Base-by-base conservation (phyloP, 768 basidiomycete species). In the Xerocomus spinulosus region DNA sequence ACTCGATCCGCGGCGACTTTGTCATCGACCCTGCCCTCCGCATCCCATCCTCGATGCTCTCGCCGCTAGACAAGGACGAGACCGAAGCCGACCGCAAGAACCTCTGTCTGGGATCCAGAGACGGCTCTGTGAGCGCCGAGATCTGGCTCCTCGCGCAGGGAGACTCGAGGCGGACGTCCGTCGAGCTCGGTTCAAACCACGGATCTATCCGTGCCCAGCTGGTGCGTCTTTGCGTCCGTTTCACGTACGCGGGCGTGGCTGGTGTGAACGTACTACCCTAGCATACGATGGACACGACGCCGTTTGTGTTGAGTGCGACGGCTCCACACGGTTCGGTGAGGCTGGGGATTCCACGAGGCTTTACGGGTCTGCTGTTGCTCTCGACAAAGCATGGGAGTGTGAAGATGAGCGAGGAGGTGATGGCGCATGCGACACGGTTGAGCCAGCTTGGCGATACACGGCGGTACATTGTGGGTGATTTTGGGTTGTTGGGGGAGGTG, bases 1-100 rank as follows among this genome's bases (percentile, higher is more conserved):
- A 21, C 30, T 2, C 32, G n/a, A 29, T 65, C 39, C 48, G 37
- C 3, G 63, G 66, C 30, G 55, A 63, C 41, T 79, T 75, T 63
- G 57, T 73, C 28, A 60, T 79, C 33, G 72, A 79, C 48, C 72
- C 78, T 2, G 50, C 60, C 17, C 58, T 78, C 18, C 25, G 42
- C 10, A 67, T 79, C 37, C 77, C 78, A 0, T 4, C 56, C 0
- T 47, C 65, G 15, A 44, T 75, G 30, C 60, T 79, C 7, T 69
- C 74, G 3, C 70, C 76, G 20, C 54, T 79, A 0, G 34, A 42
- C 5, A 44, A 46, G 0, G 66, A 58, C 18, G 68, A 74, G 51
- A 66, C 69, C 0, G 74, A 74, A 44, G 59, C 51, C 2, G 64
- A 68, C 1, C 63, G 78, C 30, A 71, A 62, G 24, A 75, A 77